Conservation (phyloP, 169 alveolate species). For the Plasmodium vinckei region DNA sequence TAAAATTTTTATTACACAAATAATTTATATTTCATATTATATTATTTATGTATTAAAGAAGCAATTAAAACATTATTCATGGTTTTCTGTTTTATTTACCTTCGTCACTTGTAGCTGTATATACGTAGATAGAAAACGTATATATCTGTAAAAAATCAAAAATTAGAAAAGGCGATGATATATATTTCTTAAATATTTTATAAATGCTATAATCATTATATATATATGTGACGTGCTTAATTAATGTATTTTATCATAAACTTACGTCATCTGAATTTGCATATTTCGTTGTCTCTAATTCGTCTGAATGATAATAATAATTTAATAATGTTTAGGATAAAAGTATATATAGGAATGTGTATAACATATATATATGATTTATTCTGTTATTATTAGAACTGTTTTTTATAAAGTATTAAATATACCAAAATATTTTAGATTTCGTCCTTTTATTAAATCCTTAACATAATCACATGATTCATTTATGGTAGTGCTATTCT, state of each 20-base stretch:
- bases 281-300: slow-evolving; percentile 35
- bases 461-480: slow-evolving; percentile 39
- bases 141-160: slow-evolving; percentile 19
- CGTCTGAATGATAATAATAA: slow-evolving; percentile 19
- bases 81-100: slow-evolving; percentile 4
- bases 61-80: no score
- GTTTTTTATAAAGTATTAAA: neutral
- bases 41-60: no score
- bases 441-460: slow-evolving; percentile 52
- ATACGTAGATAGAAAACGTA: slow-evolving; percentile 62
- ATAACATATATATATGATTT: neutral
- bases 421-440: slow-evolving; percentile 67
- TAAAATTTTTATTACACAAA: neutral
- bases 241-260: neutral
- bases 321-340: neutral
- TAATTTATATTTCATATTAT: no score
- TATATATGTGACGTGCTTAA: neutral
- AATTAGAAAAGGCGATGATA: neutral
- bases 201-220: neutral
- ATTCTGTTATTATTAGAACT: neutral
- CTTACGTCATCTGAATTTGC: slow-evolving; percentile 31
- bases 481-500: slow-evolving; percentile 37
- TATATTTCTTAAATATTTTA: neutral
- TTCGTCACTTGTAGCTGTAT: slow-evolving; percentile 19
- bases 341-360: neutral